Evolutionary conservation across 2,329 filamentous ascomycete genomes (phyloP).

Genomic region (Fusarium penzigii): DNA sequence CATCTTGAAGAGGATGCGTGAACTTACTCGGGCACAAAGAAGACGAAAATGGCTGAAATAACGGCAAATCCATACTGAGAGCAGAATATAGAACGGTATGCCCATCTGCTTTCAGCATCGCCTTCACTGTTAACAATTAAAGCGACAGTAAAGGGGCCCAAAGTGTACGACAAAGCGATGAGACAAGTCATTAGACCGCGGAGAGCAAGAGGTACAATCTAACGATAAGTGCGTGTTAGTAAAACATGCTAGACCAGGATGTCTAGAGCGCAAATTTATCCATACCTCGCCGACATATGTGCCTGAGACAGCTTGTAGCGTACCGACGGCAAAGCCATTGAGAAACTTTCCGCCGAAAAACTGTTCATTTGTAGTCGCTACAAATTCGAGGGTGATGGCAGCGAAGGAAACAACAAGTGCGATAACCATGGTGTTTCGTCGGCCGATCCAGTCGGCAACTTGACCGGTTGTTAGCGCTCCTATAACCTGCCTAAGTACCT

Average conservation of each 20-base stretch:
- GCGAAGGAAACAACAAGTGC: conserved; percentile 38
- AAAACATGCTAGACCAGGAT: no score
- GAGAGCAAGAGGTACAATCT: conserved; percentile 31
- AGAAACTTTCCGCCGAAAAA: conserved; percentile 46
- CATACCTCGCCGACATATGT: conserved; percentile 36
- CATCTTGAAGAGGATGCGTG: background rate
- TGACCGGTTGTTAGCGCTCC: conserved; percentile 36
- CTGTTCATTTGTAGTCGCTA: conserved; percentile 40
- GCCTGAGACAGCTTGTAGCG: conserved; percentile 27
- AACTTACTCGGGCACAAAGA: conserved; percentile 42
- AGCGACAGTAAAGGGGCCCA: conserved; percentile 34
- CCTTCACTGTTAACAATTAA: conserved; percentile 36
- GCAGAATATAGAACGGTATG: conserved; percentile 35
- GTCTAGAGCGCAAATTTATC: no score
- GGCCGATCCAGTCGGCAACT: conserved; percentile 39
- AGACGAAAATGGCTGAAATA: conserved; percentile 30
- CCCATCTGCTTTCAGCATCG: conserved; percentile 31
- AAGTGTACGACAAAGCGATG: conserved; percentile 31
- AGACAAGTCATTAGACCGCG: conserved; percentile 32
- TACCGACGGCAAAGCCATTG: conserved; percentile 40
- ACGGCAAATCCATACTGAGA: conserved; percentile 36
- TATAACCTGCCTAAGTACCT: conserved; percentile 18
- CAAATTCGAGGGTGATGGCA: conserved; percentile 42
- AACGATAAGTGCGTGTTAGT: no score
- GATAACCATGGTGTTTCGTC: conserved; percentile 34